Evolutionary conservation across 257 asterid genomes (phyloP).

Genomic region (Cinchona pubescens): DNA sequence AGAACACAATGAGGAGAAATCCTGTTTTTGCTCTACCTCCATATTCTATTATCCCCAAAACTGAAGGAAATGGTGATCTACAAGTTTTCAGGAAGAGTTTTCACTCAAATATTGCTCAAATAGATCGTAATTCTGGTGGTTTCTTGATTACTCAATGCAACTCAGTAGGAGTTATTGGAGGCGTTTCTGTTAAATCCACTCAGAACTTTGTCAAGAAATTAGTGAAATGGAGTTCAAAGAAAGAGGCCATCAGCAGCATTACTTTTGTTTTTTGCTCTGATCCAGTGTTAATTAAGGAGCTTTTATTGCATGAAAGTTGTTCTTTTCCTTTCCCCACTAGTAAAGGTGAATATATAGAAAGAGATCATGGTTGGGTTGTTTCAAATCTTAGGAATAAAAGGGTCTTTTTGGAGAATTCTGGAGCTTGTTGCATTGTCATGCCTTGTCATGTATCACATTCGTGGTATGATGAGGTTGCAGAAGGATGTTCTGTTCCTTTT

Average conservation of each 20-base stretch:
- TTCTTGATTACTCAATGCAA: constrained; percentile 23
- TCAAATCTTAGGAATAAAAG: constrained; percentile 53
- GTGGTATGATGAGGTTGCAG: constrained; percentile 57
- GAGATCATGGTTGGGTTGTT: constrained; percentile 33
- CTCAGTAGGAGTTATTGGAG: constrained; percentile 50
- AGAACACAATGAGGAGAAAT: constrained; percentile 37
- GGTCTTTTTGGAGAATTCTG: constrained; percentile 55
- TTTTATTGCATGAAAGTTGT: constrained; percentile 35
- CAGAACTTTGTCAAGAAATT: constrained; percentile 35
- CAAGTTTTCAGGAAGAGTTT: constrained; percentile 16
- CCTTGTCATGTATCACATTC: constrained; percentile 66
- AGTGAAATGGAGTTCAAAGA: constrained; percentile 32
- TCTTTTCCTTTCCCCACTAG: constrained; percentile 20
- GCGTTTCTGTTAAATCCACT: constrained; percentile 29
- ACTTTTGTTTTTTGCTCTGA: constrained; percentile 64
- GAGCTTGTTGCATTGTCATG: constrained; percentile 63
- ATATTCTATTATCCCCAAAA: constrained; percentile 30
- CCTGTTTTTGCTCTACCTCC: constrained; percentile 29
- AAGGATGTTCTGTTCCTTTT: constrained; percentile 63
- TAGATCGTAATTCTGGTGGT: constrained; percentile 13
- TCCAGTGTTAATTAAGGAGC: constrained; percentile 50
- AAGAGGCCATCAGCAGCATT: constrained; percentile 25
- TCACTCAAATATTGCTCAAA: constrained; percentile 5
- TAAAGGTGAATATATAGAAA: constrained; percentile 10
- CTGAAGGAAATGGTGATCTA: constrained; percentile 31